Evolutionary conservation across 2,329 filamentous ascomycete genomes (phyloP).

Genomic region (Pyricularia sp.): DNA sequence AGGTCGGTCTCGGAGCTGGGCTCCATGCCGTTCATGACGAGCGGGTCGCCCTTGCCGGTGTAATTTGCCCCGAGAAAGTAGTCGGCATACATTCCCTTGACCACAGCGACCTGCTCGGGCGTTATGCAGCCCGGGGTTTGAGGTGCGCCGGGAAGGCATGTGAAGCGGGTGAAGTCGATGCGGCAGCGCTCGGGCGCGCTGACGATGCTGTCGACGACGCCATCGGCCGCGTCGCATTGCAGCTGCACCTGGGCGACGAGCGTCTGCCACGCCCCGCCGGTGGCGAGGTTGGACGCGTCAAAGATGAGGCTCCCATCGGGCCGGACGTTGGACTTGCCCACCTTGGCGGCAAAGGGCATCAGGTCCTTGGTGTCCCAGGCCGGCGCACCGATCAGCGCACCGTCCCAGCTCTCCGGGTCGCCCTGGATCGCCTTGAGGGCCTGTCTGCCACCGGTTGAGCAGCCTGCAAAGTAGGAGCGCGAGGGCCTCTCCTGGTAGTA

Average conservation of each 20-base stretch:
- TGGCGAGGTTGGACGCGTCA: constrained; percentile 27
- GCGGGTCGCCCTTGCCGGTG: constrained; percentile 12
- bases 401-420: constrained; percentile 47
- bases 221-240: constrained; percentile 42
- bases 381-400: constrained; percentile 38
- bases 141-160: constrained; percentile 16
- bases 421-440: constrained; percentile 43
- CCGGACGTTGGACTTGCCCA: constrained; percentile 36
- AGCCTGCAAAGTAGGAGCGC: constrained; percentile 46
- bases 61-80: constrained; percentile 14
- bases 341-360: constrained; percentile 29
- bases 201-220: constrained; percentile 38
- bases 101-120: constrained; percentile 7
- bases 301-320: constrained; percentile 35
- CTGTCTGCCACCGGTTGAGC: constrained; percentile 49
- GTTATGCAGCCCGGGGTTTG: constrained; percentile 13
- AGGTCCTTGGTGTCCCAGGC: constrained; percentile 43
- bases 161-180: constrained; percentile 25
- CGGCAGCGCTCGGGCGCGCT: constrained; percentile 34
- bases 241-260: constrained; percentile 28
- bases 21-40: constrained; percentile 25
- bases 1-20: constrained; percentile 32
- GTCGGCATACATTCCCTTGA: constrained; percentile 9
- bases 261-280: constrained; percentile 18
- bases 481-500: constrained; percentile 34